Conservation (phyloP, 805 yeast genomes). For the Zygosaccharomyces lentus region DNA sequence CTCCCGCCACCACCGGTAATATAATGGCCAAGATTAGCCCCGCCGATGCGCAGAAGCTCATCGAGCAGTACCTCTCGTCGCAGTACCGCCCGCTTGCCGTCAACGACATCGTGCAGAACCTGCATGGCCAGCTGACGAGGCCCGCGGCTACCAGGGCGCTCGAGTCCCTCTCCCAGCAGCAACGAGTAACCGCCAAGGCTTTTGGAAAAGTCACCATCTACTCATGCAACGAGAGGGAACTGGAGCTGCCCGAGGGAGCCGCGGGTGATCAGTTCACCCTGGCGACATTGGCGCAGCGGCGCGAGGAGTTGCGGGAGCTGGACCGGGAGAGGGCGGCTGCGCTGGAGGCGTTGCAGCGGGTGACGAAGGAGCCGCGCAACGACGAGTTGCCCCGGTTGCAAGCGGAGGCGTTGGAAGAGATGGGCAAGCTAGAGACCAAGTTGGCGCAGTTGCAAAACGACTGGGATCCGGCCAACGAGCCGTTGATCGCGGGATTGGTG, state of each 20-base stretch:
- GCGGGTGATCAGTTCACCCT: conserved; percentile 12
- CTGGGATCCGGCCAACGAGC: conserved; percentile 18
- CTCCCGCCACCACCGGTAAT: no score
- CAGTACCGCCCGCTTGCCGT: conserved; percentile 48
- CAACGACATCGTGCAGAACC: conserved; percentile 43
- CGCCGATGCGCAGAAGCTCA: conserved; percentile 32
- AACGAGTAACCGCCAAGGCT: conserved; percentile 37
- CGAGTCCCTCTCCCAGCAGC: conserved; percentile 35
- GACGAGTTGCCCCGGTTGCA: conserved; percentile 11
- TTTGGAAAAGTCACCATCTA: conserved; percentile 45
- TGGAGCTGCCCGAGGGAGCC: conserved; percentile 10
- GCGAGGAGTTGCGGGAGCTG: conserved; percentile 22
- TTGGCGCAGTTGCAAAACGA: conserved; percentile 11
- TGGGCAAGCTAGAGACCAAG: conserved; percentile 8
- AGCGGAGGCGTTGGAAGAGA: conserved; percentile 6
- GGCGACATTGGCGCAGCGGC: conserved; percentile 22
- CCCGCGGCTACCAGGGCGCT: conserved; percentile 37
- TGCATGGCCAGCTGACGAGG: conserved; percentile 41
- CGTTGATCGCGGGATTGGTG: conserved; percentile 13
- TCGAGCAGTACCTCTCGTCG: conserved; percentile 38
- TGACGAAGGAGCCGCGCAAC: conserved; percentile 20
- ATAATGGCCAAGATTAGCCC: conserved; percentile 3
- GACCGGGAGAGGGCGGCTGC: conserved; percentile 18
- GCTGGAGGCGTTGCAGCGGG: conserved; percentile 9
- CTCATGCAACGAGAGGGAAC: conserved; percentile 38